Conservation (phyloP, 257 asterid species). For the Solanum verrucosum region DNA sequence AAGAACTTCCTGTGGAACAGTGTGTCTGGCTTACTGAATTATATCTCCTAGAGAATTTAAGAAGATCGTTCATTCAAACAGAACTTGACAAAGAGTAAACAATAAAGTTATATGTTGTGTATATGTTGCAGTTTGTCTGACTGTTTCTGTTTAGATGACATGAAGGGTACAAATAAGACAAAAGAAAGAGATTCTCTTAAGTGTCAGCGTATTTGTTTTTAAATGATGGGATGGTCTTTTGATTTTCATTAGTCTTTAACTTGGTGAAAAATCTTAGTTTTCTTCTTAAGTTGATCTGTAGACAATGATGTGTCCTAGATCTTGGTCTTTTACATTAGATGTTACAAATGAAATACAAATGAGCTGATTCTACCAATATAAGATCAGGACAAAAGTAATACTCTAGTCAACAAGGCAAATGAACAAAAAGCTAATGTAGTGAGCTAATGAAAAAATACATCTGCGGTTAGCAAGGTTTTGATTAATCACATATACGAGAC, state of each 20-base stretch:
- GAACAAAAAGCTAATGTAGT: background rate
- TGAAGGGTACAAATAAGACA: background rate
- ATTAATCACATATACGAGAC: background rate
- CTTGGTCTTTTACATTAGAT: background rate
- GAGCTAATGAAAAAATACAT: background rate
- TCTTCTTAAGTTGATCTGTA: background rate
- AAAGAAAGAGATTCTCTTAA: background rate
- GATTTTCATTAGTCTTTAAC: background rate
- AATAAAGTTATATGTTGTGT: background rate
- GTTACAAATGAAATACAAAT: background rate
- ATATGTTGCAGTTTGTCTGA: background rate
- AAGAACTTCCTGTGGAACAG: background rate
- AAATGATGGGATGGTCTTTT: background rate
- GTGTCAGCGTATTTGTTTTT: background rate
- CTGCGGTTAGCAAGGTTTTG: background rate
- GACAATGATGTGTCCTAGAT: background rate
- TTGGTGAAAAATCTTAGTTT: background rate
- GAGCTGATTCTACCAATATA: background rate
- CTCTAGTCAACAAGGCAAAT: background rate
- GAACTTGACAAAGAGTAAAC: background rate
- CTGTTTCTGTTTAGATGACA: background rate
- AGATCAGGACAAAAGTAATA: background rate
- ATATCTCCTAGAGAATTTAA: background rate
- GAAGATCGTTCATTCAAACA: background rate
- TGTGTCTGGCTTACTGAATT: background rate